Percentiles rank a stretch among this genome's conserved stretches.
Conservation (phyloP, 2,329 filamentous ascomycete genomes). For the Dothistroma septosporum region DNA sequence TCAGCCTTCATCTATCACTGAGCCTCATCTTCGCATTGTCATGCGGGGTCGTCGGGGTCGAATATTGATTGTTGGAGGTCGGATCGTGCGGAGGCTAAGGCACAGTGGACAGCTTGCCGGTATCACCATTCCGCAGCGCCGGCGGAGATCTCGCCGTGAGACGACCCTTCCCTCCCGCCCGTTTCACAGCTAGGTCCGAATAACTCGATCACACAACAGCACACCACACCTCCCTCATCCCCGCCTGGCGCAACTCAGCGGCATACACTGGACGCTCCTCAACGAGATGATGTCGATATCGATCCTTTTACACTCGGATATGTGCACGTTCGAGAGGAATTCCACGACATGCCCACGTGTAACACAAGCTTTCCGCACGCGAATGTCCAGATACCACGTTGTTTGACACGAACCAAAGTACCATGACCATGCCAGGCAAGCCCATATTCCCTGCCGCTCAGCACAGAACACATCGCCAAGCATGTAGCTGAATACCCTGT, state of each 20-base stretch:
- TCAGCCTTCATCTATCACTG: background rate
- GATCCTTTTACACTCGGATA: background rate
- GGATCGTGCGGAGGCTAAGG: background rate
- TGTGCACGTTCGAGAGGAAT: background rate
- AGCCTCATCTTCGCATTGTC: background rate
- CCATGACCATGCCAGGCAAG: background rate
- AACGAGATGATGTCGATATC: background rate
- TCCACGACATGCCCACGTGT: background rate
- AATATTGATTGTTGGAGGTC: background rate
- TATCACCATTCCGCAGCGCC: background rate
- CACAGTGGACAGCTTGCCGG: background rate
- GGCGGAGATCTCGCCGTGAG: background rate
- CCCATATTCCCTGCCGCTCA: no score
- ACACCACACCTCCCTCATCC: background rate
- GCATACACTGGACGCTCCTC: background rate
- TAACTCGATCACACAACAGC: background rate
- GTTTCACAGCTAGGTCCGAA: background rate
- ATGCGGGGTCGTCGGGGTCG: background rate
- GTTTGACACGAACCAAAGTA: background rate
- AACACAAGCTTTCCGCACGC: background rate
- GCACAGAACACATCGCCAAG: background rate
- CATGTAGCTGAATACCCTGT: no score
- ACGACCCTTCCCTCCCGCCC: background rate
- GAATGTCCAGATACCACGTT: background rate
- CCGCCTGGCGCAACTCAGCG: background rate